A percentile compares a stretch with the other conserved stretches of the same genome.
Conservation (phyloP, 2,329 filamentous ascomycete genomes). For the Neophaeococcomyces aloes region DNA sequence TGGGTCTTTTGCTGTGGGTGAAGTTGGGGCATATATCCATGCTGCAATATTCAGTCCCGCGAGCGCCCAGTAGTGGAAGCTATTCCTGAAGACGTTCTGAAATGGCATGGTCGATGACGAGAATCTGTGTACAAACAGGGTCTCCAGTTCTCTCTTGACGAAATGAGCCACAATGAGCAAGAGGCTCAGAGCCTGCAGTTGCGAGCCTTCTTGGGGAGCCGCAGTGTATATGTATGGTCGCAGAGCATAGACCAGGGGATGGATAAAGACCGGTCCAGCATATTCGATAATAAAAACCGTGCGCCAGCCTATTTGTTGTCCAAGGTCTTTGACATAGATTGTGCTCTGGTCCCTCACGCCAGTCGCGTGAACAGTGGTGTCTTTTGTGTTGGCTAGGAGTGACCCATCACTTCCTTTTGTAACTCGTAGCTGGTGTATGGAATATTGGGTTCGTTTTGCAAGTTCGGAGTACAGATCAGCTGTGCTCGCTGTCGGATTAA, state of each 20-base stretch:
- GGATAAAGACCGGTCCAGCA: constrained; percentile 79
- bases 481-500: constrained; percentile 41
- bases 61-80: constrained; percentile 82
- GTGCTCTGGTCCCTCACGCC: constrained; percentile 50
- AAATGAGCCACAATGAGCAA: constrained; percentile 72
- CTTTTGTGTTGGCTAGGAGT: constrained; percentile 44
- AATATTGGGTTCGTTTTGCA: constrained; percentile 43
- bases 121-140: constrained; percentile 89
- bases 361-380: constrained; percentile 43
- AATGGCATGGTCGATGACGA: constrained; percentile 88
- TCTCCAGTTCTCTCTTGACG: constrained; percentile 89
- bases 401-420: constrained; percentile 55
- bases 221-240: constrained; percentile 62
- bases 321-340: constrained; percentile 85
- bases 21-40: constrained; percentile 71
- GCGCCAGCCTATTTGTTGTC: constrained; percentile 80
- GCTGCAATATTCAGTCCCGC: constrained; percentile 71
- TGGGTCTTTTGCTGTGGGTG: constrained; percentile 49
- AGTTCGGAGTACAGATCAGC: constrained; percentile 49
- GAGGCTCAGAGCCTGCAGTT: constrained; percentile 61
- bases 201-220: constrained; percentile 45
- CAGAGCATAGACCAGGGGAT: constrained; percentile 59
- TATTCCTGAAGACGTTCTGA: constrained; percentile 89
- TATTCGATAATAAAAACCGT: constrained; percentile 96
- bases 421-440: constrained; percentile 50